Conservation (phyloP, 177 flowering plant genomes). For the Vitis hybrid region DNA sequence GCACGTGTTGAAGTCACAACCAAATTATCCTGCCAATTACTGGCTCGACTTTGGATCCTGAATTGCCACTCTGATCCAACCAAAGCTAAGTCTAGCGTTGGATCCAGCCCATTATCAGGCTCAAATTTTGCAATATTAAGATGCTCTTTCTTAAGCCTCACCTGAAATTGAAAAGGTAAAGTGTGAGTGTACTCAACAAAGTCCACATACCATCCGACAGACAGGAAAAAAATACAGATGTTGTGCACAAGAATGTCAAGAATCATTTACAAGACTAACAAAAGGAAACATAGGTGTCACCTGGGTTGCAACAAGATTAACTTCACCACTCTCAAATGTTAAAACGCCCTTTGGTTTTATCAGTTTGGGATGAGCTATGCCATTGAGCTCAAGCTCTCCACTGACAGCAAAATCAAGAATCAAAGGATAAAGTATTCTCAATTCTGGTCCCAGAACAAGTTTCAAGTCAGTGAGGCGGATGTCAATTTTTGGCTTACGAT, state of each 20-base stretch:
- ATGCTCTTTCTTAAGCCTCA: conserved; percentile 92
- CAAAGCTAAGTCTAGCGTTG: conserved; percentile 84
- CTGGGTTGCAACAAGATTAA: conserved; percentile 98
- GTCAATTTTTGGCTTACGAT: conserved; percentile 70
- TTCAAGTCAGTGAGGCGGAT: conserved; percentile 78
- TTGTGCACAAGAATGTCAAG: not conserved
- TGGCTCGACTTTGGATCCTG: conserved; percentile 93
- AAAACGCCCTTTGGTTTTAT: conserved; percentile 90
- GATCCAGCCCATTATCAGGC: conserved; percentile 94
- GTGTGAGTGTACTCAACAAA: conserved; percentile 13
- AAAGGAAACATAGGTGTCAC: conserved; percentile 28
- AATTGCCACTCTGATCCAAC: conserved; percentile 99
- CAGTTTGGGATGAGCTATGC: conserved; percentile 85
- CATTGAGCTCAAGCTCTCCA: conserved; percentile 95
- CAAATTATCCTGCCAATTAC: conserved; percentile 96
- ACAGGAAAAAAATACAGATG: not conserved
- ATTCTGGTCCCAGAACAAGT: conserved; percentile 91
- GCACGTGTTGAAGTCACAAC: conserved; percentile 96
- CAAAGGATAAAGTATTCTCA: conserved; percentile 94
- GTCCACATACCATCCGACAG: conserved; percentile 4
- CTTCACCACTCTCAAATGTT: conserved; percentile 95
- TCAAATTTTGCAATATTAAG: conserved; percentile 91
- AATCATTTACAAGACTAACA: not conserved
- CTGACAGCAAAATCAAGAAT: conserved; percentile 92
- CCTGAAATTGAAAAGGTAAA: conserved; percentile 39